A percentile compares a stretch with the other conserved stretches of the same genome.
These are phyloP conservation scores for Acacia concinna DNA, from an alignment of 331 rosid species.

Conservation along the genomic window DNA sequence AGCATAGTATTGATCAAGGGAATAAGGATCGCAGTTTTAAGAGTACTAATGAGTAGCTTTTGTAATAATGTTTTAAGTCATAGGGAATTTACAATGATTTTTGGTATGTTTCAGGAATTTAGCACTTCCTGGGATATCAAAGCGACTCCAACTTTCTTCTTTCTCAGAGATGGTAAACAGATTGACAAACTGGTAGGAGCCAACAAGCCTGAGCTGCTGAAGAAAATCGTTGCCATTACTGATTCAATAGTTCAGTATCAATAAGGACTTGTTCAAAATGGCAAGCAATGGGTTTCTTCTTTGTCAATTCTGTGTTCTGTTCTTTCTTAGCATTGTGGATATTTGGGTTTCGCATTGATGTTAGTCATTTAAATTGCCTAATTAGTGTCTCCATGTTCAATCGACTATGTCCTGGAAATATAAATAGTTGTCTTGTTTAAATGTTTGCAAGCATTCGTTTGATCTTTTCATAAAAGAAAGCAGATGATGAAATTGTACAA, in stretches of 20 bases:
- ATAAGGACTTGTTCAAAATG: constrained; percentile 24
- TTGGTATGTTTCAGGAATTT: constrained; percentile 64
- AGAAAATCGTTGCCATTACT: constrained; percentile 50
- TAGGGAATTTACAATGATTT: background rate
- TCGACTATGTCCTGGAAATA: background rate
- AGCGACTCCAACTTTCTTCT: constrained; percentile 90
- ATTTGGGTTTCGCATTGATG: constrained; percentile 1
- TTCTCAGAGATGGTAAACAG: constrained; percentile 69
- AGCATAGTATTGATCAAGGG: background rate
- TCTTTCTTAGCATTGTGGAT: constrained; percentile 9
- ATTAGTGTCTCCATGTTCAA: background rate
- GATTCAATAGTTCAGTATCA: constrained; percentile 32
- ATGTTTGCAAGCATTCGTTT: background rate
- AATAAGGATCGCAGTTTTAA: background rate
- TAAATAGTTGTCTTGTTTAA: background rate
- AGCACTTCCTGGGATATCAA: constrained; percentile 79
- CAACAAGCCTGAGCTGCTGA: constrained; percentile 75
- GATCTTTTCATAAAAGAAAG: background rate
- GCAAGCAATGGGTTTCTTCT: background rate
- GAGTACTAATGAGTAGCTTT: background rate
- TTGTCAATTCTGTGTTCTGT: constrained; percentile 2
- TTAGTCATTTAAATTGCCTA: background rate
- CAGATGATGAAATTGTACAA: background rate
- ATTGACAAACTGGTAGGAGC: constrained; percentile 88
- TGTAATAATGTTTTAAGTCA: background rate